Percentiles rank a stretch among this genome's conserved stretches.
Evolutionary conservation across 139 green algal genomes (phyloP).

Genomic region (Chlamydomonas eustigma): DNA sequence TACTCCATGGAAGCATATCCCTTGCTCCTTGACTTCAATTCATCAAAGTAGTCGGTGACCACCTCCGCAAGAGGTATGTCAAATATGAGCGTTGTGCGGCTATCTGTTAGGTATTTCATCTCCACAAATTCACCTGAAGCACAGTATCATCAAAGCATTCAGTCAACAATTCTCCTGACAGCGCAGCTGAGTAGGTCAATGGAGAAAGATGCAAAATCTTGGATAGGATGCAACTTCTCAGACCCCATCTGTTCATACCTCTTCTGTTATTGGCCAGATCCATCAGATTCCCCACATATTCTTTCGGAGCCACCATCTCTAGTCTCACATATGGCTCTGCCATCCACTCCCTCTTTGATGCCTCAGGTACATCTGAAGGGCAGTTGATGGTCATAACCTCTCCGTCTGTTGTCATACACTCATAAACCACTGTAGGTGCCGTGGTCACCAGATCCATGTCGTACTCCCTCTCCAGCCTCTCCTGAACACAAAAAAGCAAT

Average conservation of each 20-base stretch:
- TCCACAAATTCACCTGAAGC: conserved; percentile 86
- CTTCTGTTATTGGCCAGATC: conserved; percentile 70
- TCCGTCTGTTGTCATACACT: conserved; percentile 56
- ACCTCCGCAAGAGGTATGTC: conserved; percentile 95
- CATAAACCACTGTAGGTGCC: conserved; percentile 92
- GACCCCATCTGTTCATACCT: conserved; percentile 18
- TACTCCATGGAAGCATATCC: conserved; percentile 98
- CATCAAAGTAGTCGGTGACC: conserved; percentile 97
- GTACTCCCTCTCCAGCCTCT: conserved; percentile 97
- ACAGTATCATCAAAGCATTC: not conserved
- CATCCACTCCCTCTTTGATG: conserved; percentile 45
- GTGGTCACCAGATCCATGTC: conserved; percentile 95
- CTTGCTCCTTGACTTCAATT: conserved; percentile 86
- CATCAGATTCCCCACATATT: conserved; percentile 95
- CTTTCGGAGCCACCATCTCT: conserved; percentile 60
- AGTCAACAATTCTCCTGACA: too few species aligned
- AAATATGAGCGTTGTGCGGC: conserved; percentile 83
- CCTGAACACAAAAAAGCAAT: too few species aligned
- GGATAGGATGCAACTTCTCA: too few species aligned
- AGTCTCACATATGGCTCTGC: conserved; percentile 85
- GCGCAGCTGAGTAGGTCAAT: too few species aligned
- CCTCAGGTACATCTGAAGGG: conserved; percentile 79
- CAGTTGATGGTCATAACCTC: conserved; percentile 68
- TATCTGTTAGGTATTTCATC: conserved; percentile 92
- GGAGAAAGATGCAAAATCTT: too few species aligned